These are phyloP conservation scores for Peronosclerospora sorghi DNA, from an alignment of 352 stramenopile genomes.

Conservation along the genomic window DNA sequence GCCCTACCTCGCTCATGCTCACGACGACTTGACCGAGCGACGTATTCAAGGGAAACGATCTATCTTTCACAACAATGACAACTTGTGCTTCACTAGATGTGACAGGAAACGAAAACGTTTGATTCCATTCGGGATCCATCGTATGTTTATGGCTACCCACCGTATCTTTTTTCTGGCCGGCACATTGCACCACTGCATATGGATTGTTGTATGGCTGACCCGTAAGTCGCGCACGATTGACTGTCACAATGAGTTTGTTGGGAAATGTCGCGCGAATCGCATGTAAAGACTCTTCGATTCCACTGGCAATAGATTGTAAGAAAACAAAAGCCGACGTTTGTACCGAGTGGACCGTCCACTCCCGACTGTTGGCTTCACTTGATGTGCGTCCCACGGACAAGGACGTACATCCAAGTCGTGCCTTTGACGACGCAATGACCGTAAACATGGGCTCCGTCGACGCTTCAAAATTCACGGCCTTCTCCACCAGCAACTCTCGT, in stretches of 20 bases:
- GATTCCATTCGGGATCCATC: slow-evolving; percentile 86
- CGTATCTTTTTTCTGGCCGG: slow-evolving; percentile 81
- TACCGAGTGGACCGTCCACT: slow-evolving; percentile 79
- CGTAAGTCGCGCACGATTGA: slow-evolving; percentile 72
- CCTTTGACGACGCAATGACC: slow-evolving; percentile 60
- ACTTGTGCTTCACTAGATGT: slow-evolving; percentile 62
- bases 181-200: slow-evolving; percentile 67
- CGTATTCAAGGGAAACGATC: slow-evolving; percentile 60
- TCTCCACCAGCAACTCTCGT: slow-evolving; percentile 50
- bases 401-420: slow-evolving; percentile 59
- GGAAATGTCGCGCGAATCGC: slow-evolving; percentile 78
- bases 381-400: slow-evolving; percentile 67
- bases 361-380: slow-evolving; percentile 54
- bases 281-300: slow-evolving; percentile 62
- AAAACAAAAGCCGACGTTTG: slow-evolving; percentile 84
- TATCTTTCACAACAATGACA: slow-evolving; percentile 62
- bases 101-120: slow-evolving; percentile 83
- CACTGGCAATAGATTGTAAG: slow-evolving; percentile 60
- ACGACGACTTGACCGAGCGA: slow-evolving; percentile 67
- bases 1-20: slow-evolving; percentile 66
- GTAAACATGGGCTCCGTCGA: slow-evolving; percentile 79
- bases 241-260: slow-evolving; percentile 85
- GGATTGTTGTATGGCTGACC: slow-evolving; percentile 84
- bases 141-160: slow-evolving; percentile 81
- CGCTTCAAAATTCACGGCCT: slow-evolving; percentile 77